Base-by-base conservation (phyloP, 352 stramenopile species). In the Thalassiosira mediterranea region DNA sequence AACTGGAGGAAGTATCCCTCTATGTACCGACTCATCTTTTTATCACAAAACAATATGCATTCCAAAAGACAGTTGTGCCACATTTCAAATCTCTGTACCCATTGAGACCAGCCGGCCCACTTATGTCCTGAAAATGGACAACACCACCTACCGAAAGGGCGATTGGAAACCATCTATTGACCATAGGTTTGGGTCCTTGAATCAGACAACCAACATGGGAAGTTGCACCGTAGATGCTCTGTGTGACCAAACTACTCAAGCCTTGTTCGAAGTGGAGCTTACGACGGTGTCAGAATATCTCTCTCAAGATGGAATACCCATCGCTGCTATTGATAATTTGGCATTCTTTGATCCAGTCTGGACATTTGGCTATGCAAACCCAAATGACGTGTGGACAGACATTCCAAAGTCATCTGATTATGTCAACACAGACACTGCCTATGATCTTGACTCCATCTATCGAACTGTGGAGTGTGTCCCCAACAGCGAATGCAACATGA, bases 161-260 rank as follows among this genome's bases (percentile, higher is more conserved):
- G 0, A 28, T 31, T 53, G 10, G 46, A 31, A 3, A 21, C 11
- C 40, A 49, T 25, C 46, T 53, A 25, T 15, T 31, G 1, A 53
- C 3, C 0, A 49, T 49, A 19, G 40, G 23, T 15, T 0, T 15
- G 0, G n/a, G 10, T 21, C n/a, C 15, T 0, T 21, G 15, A 53
- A 53, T n/a, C 46, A 53, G 29, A 53, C 46, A 3, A 53, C 46
- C 46, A 53, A 53, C n/a, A 53, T 53, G 46, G 46, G 46, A 23
- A 53, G 46, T 53, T 53, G 46, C 46, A 53, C 46, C 11, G 46
- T 53, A n/a, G 46, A n/a, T 13, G 46, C 4, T 25, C 29, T 53
- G 29, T 53, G 46, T 23, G 46, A 53, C n/a, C 19, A 28, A n/a
- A 4, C 26, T 31, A 23, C 46, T 23, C 46, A 53, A 53, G 46